Evolutionary conservation across 2,329 filamentous ascomycete species (phyloP).

Genomic region (Pestalotiopsis fici): DNA sequence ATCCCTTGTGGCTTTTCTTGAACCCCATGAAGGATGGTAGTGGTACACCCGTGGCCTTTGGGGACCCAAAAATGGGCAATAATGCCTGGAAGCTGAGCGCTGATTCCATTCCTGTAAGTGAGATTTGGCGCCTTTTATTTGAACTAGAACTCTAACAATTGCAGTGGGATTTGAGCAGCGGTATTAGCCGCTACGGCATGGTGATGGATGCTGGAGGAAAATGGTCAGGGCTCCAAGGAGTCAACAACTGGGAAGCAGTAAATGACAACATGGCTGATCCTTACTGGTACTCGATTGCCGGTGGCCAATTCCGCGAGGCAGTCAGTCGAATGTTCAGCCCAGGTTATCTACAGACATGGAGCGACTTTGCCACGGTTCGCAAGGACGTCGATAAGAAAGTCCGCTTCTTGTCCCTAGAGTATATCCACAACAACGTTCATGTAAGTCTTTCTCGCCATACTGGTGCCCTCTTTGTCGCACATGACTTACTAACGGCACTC

Average conservation of each 20-base stretch:
- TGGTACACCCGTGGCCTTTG: slow-evolving; percentile 5
- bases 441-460: not conserved
- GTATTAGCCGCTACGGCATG: slow-evolving; percentile 9
- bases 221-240: slow-evolving; percentile 7
- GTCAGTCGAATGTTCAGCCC: slow-evolving; percentile 12
- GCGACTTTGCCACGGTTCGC: slow-evolving; percentile 9
- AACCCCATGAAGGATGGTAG: slow-evolving; percentile 9
- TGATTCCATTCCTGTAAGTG: not conserved
- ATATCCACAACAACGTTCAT: slow-evolving; percentile 15
- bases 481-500: not conserved
- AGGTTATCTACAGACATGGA: slow-evolving; percentile 11
- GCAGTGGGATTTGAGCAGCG: slow-evolving; percentile 9
- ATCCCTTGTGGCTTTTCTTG: slow-evolving; percentile 11
- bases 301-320: slow-evolving; percentile 7
- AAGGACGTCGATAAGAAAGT: slow-evolving; percentile 3
- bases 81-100: slow-evolving; percentile 9
- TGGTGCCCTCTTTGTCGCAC: too few species aligned
- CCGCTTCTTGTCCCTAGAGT: slow-evolving; percentile 13
- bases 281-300: not conserved
- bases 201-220: not conserved
- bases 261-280: not conserved
- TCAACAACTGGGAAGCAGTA: slow-evolving; percentile 3
- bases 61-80: not conserved
- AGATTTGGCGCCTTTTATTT: too few species aligned
- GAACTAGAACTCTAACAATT: too few species aligned